phyloP scores from a whole-genome alignment of 179 eudicot genomes.

The Beta macrorhiza region DNA sequence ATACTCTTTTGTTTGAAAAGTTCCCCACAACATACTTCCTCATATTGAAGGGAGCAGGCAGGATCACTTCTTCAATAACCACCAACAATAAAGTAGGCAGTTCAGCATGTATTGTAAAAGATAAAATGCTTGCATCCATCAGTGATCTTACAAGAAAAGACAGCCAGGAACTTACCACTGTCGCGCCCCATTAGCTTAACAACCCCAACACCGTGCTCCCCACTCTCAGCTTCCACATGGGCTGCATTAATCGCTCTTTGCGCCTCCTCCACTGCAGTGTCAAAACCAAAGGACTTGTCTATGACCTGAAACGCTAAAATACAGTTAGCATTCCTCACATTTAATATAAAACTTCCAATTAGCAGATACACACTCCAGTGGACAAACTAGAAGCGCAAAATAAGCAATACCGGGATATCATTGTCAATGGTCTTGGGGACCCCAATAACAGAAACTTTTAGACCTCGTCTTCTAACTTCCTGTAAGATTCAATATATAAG shows the following conservation, averaged over 20 bases:
- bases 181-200: constrained; percentile 92
- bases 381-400: constrained; percentile 6
- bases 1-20: background rate
- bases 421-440: constrained; percentile 94
- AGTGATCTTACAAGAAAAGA: constrained; percentile 1
- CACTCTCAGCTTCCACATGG: constrained; percentile 92
- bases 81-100: constrained; percentile 28
- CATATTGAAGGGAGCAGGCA: background rate
- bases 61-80: background rate
- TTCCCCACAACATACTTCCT: background rate
- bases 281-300: constrained; percentile 95
- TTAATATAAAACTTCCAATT: background rate
- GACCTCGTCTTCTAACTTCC: constrained; percentile 86
- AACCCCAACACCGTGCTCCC: constrained; percentile 80
- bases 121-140: background rate
- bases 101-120: background rate
- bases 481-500: constrained; percentile 27
- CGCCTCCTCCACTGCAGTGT: constrained; percentile 97
- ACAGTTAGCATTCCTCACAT: background rate
- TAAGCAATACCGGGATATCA: constrained; percentile 67
- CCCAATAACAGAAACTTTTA: constrained; percentile 84
- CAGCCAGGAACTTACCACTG: constrained; percentile 54
- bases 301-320: constrained; percentile 49
- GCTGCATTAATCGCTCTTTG: constrained; percentile 95
- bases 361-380: background rate